Base-by-base conservation (phyloP, 169 alveolate genomes). In the Toxoplasma gondii region DNA sequence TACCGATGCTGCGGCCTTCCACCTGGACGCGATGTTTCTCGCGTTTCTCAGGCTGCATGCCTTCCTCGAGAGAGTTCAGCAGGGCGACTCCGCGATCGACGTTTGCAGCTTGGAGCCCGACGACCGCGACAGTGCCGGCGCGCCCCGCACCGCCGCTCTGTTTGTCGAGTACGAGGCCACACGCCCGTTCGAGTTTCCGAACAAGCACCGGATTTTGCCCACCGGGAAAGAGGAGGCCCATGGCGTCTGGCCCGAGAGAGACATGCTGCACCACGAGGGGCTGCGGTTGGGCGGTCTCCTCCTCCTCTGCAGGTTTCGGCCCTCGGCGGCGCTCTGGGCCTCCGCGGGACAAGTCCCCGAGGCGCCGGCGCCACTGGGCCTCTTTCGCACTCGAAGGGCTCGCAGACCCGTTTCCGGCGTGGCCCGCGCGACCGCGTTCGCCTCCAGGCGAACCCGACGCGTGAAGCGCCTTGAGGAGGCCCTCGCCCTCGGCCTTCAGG, bases 161-260 rank as follows among this genome's bases (percentile, higher is more conserved):
- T 64, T 74, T 86, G 91, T 93, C 95, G 16, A 88, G 54, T 74
- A 93, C 31, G 10, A 88, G 91, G 69, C 84, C 70, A 83, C 80
- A 74, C 91, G 64, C 41, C 78, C 95, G 88, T 74, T 93, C 95
- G 7, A 93, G 53, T 74, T 93, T 93, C 34, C 95, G 78, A 90
- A 93, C 93, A 90, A 93, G n/a, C 69, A 43, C 34, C 5, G 90
- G 90, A 22, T 38, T 82, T 67, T 38, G 53, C 0, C 90, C 90
- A 9, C 90, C 90, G 1, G 90, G 90, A 24, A 82, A 82, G 41
- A 82, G 67, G 24, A 82, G 64, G 36, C 90, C 41, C 90, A 82
- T 39, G 5, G 90, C 90, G 41, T 82, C 90, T 7, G 64, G 44
- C 10, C 90, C 90, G 12, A 82, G 90, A 24, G 2, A 1, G 67